Evolutionary conservation across 1,284 basidiomycete genomes (phyloP), one percentile per base, ranked within the genome.

Genomic region (Athelia sp.): DNA sequence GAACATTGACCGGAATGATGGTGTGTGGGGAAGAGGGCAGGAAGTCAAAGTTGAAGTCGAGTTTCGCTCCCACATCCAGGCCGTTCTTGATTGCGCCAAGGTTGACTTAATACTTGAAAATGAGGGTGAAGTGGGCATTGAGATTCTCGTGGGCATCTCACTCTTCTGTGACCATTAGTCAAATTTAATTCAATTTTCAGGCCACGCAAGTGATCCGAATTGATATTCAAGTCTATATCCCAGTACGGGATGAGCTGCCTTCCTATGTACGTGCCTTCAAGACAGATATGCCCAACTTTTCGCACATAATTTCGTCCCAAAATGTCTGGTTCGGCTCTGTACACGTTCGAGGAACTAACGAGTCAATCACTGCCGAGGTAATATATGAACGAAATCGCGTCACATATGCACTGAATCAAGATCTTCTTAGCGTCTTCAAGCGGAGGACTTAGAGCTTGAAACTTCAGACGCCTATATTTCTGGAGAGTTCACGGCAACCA

Each of bases 101-200:
- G 65, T 76, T 31, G 76, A 74, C 50, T 55, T 49, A 13, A 48
- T 69, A 14, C 54, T 57, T 38, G 56, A 61, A 17, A 52, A 47
- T 0, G 64, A 65, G 1, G 61, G 54, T 1, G 62, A 67, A 46
- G 48, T 65, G 45, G 75, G 73, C 21, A 54, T 77, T 46, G 71
- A 72, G 9, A 66, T 77, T 31, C 69, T 74, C 29, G 75, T 73
- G 52, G 50, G 73, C 63, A n/a, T 21, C 19, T n/a, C n/a, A n/a
- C n/a, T n/a, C 26, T 4, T 29, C 36, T 21, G n/a, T 17, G n/a
- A n/a, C 19, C n/a, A n/a, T 29, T 4, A 29, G 26, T 13, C 26
- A 29, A 40, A n/a, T 17, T 21, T 4, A 6, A 9, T 40, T 21
- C 15, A 40, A 40, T n/a, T n/a, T n/a, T n/a, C n/a, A n/a, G n/a